These are phyloP conservation scores for Nemania abortiva DNA, from an alignment of 2,329 filamentous ascomycete species.

Conservation along the genomic window DNA sequence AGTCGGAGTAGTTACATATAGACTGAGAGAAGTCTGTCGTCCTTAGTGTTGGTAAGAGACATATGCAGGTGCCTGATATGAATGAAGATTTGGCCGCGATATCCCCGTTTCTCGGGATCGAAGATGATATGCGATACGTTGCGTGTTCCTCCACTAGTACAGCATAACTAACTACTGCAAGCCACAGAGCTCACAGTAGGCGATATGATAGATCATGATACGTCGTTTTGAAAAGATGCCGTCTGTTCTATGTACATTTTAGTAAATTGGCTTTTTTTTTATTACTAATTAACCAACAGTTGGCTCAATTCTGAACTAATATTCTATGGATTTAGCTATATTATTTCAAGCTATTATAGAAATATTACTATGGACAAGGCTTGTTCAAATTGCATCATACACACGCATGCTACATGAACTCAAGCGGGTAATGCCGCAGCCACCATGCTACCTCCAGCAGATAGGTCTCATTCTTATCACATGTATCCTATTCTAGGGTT, in stretches of 20 bases:
- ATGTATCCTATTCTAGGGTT: not conserved
- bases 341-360: too few species aligned
- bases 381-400: too few species aligned
- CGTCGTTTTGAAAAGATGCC: too few species aligned
- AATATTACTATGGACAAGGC: not conserved
- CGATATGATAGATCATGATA: not conserved
- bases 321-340: too few species aligned
- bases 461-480: not conserved
- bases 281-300: too few species aligned
- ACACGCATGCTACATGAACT: too few species aligned
- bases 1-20: not conserved
- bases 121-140: not conserved
- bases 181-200: not conserved
- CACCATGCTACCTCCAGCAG: not conserved
- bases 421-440: not conserved
- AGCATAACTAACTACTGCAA: not conserved
- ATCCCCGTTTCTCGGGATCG: constrained; percentile 29
- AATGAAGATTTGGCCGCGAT: constrained; percentile 22
- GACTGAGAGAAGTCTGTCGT: not conserved
- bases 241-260: too few species aligned
- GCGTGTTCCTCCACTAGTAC: not conserved
- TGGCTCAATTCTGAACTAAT: too few species aligned
- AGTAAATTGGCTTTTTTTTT: too few species aligned
- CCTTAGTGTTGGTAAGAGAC: not conserved
- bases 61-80: constrained; percentile 1